Evolutionary conservation across 495 filamentous ascomycete genomes (phyloP).

Genomic region (Talaromyces thailandensis): DNA sequence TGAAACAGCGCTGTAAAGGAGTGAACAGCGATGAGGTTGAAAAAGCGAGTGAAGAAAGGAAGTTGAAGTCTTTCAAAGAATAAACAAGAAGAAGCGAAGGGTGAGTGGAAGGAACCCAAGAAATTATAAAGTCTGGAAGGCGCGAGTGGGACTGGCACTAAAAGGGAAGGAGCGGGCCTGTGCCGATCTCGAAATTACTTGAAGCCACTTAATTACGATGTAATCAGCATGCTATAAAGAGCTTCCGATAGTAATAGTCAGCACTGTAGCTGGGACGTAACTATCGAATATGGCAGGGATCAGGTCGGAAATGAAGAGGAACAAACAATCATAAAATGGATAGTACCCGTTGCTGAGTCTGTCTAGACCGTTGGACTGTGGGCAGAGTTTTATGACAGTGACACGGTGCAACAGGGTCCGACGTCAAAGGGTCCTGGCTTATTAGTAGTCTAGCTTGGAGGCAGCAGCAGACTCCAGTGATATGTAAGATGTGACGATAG

Average conservation of each 20-base stretch:
- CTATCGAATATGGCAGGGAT: not conserved
- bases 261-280: no score
- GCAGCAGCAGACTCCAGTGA: no score
- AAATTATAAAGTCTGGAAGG: slow-evolving; percentile 1
- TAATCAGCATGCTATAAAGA: no score
- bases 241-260: no score
- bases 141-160: not conserved
- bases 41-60: slow-evolving; percentile 13
- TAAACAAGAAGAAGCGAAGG: slow-evolving; percentile 15
- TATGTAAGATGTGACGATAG: not conserved
- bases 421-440: not conserved
- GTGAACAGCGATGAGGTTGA: slow-evolving; percentile 13
- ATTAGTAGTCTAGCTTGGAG: not conserved
- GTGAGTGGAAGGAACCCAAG: not conserved
- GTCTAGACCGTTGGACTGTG: not conserved
- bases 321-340: not conserved
- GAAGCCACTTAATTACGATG: not conserved
- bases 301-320: not conserved
- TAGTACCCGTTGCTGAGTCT: not conserved
- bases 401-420: not conserved
- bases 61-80: slow-evolving; percentile 6
- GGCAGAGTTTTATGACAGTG: not conserved
- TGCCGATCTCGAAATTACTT: not conserved
- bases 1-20: slow-evolving; percentile 10
- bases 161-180: not conserved